Percentiles rank a stretch among this genome's conserved stretches.
Conservation (phyloP, 306 rosid genomes). For the Arachis stenosperma region DNA sequence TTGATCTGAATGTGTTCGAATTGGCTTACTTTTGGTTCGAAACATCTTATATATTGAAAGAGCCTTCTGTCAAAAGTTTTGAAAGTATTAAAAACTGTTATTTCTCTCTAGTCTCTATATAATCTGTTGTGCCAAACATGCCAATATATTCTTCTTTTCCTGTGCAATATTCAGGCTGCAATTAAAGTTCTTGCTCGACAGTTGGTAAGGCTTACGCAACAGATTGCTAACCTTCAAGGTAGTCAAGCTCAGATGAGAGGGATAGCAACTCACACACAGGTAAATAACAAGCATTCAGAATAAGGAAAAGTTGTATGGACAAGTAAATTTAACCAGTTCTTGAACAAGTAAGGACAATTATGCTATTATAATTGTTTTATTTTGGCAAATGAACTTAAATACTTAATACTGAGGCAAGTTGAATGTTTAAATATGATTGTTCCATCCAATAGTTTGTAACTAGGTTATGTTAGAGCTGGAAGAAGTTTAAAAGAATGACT, state of each 20-base stretch:
- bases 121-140: not conserved
- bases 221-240: constrained; percentile 91
- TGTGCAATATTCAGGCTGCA: constrained; percentile 66
- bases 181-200: constrained; percentile 93
- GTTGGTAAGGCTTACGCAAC: constrained; percentile 91
- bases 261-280: constrained; percentile 98
- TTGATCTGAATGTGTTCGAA: not conserved
- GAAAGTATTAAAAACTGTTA: not conserved
- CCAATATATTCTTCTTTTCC: constrained; percentile 5
- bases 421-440: too few species aligned
- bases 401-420: too few species aligned
- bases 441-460: too few species aligned
- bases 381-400: too few species aligned
- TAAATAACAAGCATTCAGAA: constrained; percentile 1
- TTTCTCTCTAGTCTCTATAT: not conserved
- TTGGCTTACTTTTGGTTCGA: not conserved
- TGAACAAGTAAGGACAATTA: too few species aligned
- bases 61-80: not conserved
- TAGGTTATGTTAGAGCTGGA: too few species aligned
- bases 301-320: too few species aligned
- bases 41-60: not conserved
- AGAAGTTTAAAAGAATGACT: too few species aligned
- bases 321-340: too few species aligned
- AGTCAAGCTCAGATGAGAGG: constrained; percentile 99
- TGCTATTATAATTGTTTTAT: too few species aligned